phyloP scores from a whole-genome alignment of 345 rosid species.

The Eucalyptus polybractea region DNA sequence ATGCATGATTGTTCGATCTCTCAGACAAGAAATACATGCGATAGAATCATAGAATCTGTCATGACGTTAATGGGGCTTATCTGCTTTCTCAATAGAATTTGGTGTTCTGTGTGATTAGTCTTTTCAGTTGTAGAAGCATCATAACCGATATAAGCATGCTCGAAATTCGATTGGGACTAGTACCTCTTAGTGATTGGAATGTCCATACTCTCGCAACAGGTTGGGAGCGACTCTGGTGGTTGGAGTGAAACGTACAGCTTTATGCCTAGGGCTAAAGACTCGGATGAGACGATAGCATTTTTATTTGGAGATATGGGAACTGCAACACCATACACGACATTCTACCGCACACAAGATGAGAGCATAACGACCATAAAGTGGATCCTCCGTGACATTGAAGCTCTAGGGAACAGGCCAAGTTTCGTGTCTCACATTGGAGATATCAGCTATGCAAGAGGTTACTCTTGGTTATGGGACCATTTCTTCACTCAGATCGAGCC shows the following conservation, averaged over 20 bases:
- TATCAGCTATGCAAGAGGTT: slow-evolving; percentile 85
- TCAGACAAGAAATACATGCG: not conserved
- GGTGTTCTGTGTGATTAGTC: not conserved
- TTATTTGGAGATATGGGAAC: slow-evolving; percentile 92
- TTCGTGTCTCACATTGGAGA: slow-evolving; percentile 85
- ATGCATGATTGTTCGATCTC: not conserved
- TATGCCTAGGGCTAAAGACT: slow-evolving; percentile 38
- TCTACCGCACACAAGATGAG: slow-evolving; percentile 62
- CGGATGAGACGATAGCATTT: slow-evolving; percentile 56
- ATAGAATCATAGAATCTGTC: not conserved
- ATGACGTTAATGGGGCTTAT: not conserved
- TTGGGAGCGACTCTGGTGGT: slow-evolving; percentile 70
- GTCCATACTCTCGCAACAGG: slow-evolving; percentile 12
- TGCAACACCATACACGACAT: slow-evolving; percentile 64
- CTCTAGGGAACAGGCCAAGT: slow-evolving; percentile 50
- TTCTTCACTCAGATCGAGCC: slow-evolving; percentile 70
- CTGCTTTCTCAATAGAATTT: not conserved
- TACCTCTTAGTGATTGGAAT: not conserved
- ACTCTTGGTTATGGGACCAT: slow-evolving; percentile 91
- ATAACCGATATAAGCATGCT: not conserved
- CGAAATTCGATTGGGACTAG: not conserved
- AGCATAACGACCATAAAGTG: slow-evolving; percentile 72
- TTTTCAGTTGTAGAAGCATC: not conserved
- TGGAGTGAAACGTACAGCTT: slow-evolving; percentile 67
- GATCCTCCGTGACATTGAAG: slow-evolving; percentile 74